Conservation (phyloP, 2,329 filamentous ascomycete genomes). For the Aspergillus sp. region DNA sequence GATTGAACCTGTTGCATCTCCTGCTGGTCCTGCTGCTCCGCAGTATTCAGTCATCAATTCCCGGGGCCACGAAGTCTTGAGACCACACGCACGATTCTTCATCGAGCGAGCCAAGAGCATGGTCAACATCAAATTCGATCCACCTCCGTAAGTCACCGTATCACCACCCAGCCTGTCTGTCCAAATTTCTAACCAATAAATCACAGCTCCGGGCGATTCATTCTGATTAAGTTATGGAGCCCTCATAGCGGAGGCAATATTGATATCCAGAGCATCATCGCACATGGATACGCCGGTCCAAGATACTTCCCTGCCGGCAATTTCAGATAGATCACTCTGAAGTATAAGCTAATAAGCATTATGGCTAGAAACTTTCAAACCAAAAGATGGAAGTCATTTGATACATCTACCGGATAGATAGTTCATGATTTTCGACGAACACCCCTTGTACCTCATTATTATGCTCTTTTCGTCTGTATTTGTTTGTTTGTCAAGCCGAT, state of each 20-base stretch:
- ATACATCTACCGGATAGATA: neutral
- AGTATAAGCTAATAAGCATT: no score
- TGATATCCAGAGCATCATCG: constrained; percentile 81
- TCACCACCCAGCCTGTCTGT: neutral
- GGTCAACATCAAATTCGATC: constrained; percentile 74
- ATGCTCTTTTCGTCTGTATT: neutral
- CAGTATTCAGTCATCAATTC: neutral
- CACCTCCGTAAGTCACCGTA: constrained; percentile 32
- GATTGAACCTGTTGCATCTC: constrained; percentile 20
- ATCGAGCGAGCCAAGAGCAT: constrained; percentile 78
- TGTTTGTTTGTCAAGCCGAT: neutral
- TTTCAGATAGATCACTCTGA: constrained; percentile 42
- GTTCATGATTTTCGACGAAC: neutral
- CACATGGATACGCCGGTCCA: constrained; percentile 78
- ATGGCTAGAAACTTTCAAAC: no score
- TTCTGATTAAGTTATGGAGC: constrained; percentile 88
- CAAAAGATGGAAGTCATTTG: no score
- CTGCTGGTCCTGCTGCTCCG: constrained; percentile 1
- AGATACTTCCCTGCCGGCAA: constrained; percentile 73
- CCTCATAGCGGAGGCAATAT: constrained; percentile 72
- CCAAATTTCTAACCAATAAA: constrained; percentile 5
- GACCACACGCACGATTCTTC: constrained; percentile 74
- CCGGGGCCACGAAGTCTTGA: constrained; percentile 47
- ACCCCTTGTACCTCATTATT: neutral
- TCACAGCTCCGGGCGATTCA: constrained; percentile 67